A percentile compares a stretch with the other conserved stretches of the same genome.
Conservation (phyloP, 1,139 yeast species). For the Pichia sp. region DNA sequence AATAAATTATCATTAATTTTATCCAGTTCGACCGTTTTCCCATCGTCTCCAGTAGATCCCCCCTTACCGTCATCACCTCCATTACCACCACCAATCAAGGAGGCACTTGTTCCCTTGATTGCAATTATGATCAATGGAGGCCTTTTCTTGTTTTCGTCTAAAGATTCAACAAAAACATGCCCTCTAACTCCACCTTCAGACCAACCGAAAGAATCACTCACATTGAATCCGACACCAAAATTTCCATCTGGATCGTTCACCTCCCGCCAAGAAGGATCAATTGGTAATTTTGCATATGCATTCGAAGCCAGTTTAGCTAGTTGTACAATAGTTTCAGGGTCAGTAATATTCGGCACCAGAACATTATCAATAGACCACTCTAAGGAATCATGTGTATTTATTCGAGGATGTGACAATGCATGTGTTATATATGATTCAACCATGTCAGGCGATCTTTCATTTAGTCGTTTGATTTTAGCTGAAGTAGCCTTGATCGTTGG, state of each 20-base stretch:
- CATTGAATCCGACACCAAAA: constrained; percentile 13
- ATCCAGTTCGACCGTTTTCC: constrained; percentile 73
- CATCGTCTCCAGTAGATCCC: constrained; percentile 62
- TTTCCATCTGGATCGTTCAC: constrained; percentile 31
- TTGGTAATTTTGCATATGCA: constrained; percentile 79
- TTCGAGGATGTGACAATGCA: constrained; percentile 44
- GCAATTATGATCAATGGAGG: constrained; percentile 63
- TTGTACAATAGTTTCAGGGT: constrained; percentile 61
- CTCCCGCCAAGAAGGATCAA: constrained; percentile 84
- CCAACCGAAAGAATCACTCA: constrained; percentile 75
- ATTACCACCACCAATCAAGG: constrained; percentile 58
- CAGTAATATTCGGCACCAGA: constrained; percentile 64
- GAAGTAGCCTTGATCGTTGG: neutral
- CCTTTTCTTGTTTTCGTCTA: constrained; percentile 24
- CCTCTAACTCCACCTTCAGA: constrained; percentile 78
- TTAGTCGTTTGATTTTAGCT: constrained; percentile 37
- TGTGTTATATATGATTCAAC: constrained; percentile 58
- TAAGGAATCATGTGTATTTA: constrained; percentile 30
- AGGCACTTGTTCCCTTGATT: constrained; percentile 89
- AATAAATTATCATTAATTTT: constrained; percentile 80
- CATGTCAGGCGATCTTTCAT: constrained; percentile 52
- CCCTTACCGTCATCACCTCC: constrained; percentile 66
- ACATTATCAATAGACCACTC: constrained; percentile 49
- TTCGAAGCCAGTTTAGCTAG: constrained; percentile 85
- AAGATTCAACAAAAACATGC: constrained; percentile 71